Evolutionary conservation across 805 yeast species (phyloP).

Genomic region (Candida orba): DNA sequence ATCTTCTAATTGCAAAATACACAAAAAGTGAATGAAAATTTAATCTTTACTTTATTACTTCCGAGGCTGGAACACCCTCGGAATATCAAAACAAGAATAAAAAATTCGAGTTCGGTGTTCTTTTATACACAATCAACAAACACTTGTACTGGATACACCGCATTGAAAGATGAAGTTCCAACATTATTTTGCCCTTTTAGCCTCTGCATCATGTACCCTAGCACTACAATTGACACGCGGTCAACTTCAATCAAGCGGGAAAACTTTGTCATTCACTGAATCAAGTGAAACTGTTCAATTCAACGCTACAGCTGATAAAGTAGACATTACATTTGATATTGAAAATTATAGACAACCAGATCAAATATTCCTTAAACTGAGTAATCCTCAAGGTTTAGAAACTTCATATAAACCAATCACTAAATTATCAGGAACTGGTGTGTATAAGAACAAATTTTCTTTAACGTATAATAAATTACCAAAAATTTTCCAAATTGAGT

Average conservation of each 20-base stretch:
- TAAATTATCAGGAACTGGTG: constrained; percentile 6
- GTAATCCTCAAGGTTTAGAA: constrained; percentile 18
- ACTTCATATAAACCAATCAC: constrained; percentile 20
- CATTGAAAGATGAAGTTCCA: constrained; percentile 13
- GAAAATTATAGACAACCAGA: constrained; percentile 17
- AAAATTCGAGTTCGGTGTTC: too few relatives aligned
- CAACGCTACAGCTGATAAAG: constrained; percentile 9
- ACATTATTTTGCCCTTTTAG: constrained; percentile 8
- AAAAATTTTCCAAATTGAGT: constrained; percentile 15
- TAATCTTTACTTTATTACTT: too few relatives aligned
- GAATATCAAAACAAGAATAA: too few relatives aligned
- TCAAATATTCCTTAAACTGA: constrained; percentile 18
- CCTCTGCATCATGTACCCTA: constrained; percentile 8
- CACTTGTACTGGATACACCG: too few relatives aligned
- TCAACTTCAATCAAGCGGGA: not conserved
- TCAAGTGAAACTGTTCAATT: constrained; percentile 10
- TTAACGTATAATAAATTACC: constrained; percentile 19
- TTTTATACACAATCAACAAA: too few relatives aligned
- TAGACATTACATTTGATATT: constrained; percentile 16
- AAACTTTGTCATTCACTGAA: not conserved
- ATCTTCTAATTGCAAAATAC: too few relatives aligned
- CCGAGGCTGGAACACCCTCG: too few relatives aligned
- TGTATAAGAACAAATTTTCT: constrained; percentile 10
- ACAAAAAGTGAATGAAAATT: too few relatives aligned
- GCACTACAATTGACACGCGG: constrained; percentile 16